Evolutionary conservation across 2,329 filamentous ascomycete genomes (phyloP).

Genomic region (Pseudonectria buxi): DNA sequence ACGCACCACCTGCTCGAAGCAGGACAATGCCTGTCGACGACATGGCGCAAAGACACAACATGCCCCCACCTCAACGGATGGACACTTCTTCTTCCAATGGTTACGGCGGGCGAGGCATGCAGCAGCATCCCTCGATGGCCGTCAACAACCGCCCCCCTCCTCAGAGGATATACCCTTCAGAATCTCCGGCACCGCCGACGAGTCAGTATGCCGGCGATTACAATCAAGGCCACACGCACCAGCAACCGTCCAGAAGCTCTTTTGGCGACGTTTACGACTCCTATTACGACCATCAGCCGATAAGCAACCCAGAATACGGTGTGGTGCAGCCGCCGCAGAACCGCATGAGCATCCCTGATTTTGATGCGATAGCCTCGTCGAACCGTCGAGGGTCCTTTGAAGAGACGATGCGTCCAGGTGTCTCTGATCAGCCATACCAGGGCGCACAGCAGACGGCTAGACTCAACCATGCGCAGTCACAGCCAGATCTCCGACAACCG

Average conservation of each 20-base stretch:
- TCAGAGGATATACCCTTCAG: conserved; percentile 42
- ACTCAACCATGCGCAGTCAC: conserved; percentile 56
- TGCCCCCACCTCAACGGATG: conserved; percentile 29
- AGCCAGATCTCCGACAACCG: conserved; percentile 57
- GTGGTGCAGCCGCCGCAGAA: conserved; percentile 13
- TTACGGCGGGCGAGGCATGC: conserved; percentile 37
- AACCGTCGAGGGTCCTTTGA: conserved; percentile 41
- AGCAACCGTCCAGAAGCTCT: conserved; percentile 27
- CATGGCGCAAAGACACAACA: conserved; percentile 33
- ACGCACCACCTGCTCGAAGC: conserved; percentile 48
- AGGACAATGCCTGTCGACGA: conserved; percentile 54
- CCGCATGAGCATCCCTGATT: conserved; percentile 32
- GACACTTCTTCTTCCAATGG: conserved; percentile 43
- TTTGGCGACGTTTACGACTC: conserved; percentile 49
- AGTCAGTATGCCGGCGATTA: conserved; percentile 27
- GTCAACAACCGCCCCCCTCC: conserved; percentile 46
- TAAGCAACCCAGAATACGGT: conserved; percentile 20
- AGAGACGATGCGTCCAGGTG: conserved; percentile 35
- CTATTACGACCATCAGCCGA: conserved; percentile 41
- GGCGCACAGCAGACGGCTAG: conserved; percentile 46
- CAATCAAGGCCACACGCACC: conserved; percentile 28
- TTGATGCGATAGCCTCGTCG: conserved; percentile 31
- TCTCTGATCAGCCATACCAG: conserved; percentile 37
- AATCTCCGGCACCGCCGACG: conserved; percentile 31
- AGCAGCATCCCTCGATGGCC: conserved; percentile 50